Conservation (phyloP, 495 filamentous ascomycete genomes). For the Penicillium cosmopolitanum region DNA sequence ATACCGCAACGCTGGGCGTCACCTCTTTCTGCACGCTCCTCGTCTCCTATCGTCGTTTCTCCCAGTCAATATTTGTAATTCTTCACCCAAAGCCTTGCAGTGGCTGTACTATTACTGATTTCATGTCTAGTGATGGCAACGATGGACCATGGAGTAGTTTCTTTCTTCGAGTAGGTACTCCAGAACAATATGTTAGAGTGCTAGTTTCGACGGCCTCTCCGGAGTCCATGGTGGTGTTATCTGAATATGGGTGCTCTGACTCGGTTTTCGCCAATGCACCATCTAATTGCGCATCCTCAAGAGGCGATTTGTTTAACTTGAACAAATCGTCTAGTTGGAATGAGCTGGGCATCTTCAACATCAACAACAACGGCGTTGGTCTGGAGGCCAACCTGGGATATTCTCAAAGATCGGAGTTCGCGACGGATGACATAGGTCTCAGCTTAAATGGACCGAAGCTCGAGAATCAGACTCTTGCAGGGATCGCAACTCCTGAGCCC, state of each 20-base stretch:
- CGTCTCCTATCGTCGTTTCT: conserved; percentile 20
- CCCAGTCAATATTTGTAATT: conserved; percentile 28
- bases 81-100: background rate
- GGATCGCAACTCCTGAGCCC: conserved; percentile 23
- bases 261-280: conserved; percentile 21
- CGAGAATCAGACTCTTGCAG: conserved; percentile 25
- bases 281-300: conserved; percentile 24
- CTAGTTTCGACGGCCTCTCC: conserved; percentile 27
- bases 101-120: conserved; percentile 4
- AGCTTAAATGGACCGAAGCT: conserved; percentile 17
- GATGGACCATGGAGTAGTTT: conserved; percentile 32
- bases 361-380: conserved; percentile 21
- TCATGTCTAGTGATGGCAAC: conserved; percentile 22
- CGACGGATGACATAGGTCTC: conserved; percentile 16
- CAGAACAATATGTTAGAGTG: conserved; percentile 23
- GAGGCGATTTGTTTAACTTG: conserved; percentile 20
- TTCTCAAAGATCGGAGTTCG: conserved; percentile 20
- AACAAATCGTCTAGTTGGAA: conserved; percentile 26
- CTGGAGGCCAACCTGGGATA: conserved; percentile 28
- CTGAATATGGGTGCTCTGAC: conserved; percentile 24
- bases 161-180: conserved; percentile 20
- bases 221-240: conserved; percentile 29
- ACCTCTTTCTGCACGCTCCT: conserved; percentile 10
- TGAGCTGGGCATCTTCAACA: conserved; percentile 19
- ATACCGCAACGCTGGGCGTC: conserved; percentile 7